Base-by-base conservation (phyloP, 805 yeast genomes). In the Lachancea sp. region DNA sequence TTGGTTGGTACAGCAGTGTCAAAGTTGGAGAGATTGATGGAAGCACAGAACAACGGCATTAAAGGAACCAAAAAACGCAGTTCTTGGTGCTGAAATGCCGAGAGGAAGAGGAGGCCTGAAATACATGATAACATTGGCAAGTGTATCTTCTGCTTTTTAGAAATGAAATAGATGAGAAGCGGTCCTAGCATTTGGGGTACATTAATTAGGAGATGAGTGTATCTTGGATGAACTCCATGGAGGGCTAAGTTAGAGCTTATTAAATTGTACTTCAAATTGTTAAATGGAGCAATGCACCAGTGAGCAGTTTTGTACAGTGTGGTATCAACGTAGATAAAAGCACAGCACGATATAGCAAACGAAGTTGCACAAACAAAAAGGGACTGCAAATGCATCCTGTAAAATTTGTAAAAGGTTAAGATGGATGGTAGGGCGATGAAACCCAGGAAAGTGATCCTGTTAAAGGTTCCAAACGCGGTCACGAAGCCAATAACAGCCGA, bases 51-150 rank as follows among this genome's bases (percentile, higher is more conserved):
- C 8, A 89, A 63, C 0, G 98, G 97, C 1, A 83, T 65, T 16
- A 82, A 55, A 0, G 98, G 97, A 0, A 79, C 56, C 32, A 94
- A 62, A 56, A 92, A 92, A 39, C 99, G 68, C n/a, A 87, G 68
- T 56, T 92, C 99, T 60, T 92, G 99, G 59, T 92, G 99, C 12
- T 94, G 95, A 17, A 87, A 71, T 0, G 77, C 2, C 0, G 97
- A 86, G 20, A 92, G 65, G 3, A 76, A 40, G 0, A 68, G 4
- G 1, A 85, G 20, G 0, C 88, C 94, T 4, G 95, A 77, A 2
- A 75, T 41, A 0, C 80, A 66, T 1, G 89, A 61, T 28, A 78
- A 61, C 46, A 77, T 72, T 1, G 89, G 79, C 2, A 81, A 65
- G 44, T 55, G 52, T 29, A 53, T 40, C 45, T 45, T 55, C 40